A percentile compares a stretch with the other conserved stretches of the same genome.
phyloP scores from a whole-genome alignment of 1,284 basidiomycete genomes.

The Ceratobasidium sp. region DNA sequence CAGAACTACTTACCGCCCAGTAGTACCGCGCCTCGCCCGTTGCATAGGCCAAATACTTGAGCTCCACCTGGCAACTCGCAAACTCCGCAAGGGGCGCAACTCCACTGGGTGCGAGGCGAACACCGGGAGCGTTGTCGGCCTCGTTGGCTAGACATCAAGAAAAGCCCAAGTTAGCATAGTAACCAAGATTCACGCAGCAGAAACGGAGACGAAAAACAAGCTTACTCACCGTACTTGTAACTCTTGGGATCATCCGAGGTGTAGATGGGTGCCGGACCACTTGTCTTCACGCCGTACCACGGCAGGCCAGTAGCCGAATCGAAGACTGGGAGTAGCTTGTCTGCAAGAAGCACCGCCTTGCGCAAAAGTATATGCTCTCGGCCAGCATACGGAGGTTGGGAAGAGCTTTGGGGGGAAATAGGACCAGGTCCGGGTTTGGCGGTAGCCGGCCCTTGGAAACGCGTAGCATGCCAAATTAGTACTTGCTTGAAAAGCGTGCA shows the following conservation, averaged over 20 bases:
- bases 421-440: conserved; percentile 13
- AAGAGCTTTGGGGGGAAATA: neutral
- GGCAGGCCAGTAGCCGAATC: conserved; percentile 65
- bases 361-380: conserved; percentile 58
- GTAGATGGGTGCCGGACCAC: neutral
- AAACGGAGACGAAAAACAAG: neutral
- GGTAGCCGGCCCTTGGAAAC: neutral
- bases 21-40: conserved; percentile 36
- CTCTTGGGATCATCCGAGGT: conserved; percentile 29
- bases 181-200: neutral
- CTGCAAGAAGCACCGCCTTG: conserved; percentile 68
- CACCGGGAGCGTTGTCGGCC: conserved; percentile 53
- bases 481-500: conserved; percentile 1
- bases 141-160: conserved; percentile 1
- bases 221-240: conserved; percentile 58
- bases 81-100: conserved; percentile 66
- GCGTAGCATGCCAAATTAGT: conserved; percentile 4
- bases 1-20: conserved; percentile 22
- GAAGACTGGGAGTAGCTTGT: conserved; percentile 67
- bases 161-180: neutral
- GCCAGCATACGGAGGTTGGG: conserved; percentile 11
- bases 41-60: conserved; percentile 67
- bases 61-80: conserved; percentile 70
- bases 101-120: conserved; percentile 55
- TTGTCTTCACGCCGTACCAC: conserved; percentile 64